These are phyloP conservation scores for Capronia epimyces DNA, from an alignment of 2,329 filamentous ascomycete genomes.

Conservation along the genomic window DNA sequence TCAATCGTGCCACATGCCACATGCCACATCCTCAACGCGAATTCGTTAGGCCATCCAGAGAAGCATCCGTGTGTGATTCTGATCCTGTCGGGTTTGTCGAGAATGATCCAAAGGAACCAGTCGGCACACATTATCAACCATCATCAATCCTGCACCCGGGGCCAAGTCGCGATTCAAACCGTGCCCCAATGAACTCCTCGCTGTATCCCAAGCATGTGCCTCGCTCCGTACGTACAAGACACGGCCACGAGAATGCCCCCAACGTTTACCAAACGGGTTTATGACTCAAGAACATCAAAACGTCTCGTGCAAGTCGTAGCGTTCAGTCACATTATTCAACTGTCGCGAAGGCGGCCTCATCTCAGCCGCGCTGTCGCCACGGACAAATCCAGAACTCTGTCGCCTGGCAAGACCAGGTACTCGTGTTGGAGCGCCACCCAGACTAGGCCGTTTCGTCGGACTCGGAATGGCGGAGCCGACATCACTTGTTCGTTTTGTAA, in stretches of 20 bases:
- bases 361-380: slow-evolving; percentile 3
- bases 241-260: no score
- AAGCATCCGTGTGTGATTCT: not conserved
- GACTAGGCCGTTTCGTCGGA: slow-evolving; percentile 24
- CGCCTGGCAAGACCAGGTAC: slow-evolving; percentile 12
- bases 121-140: not conserved
- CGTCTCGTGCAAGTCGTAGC: slow-evolving; percentile 26
- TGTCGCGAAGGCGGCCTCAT: slow-evolving; percentile 22
- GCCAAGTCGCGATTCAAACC: not conserved
- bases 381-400: slow-evolving; percentile 17
- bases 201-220: not conserved
- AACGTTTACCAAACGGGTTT: no score
- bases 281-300: slow-evolving; percentile 17
- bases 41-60: not conserved
- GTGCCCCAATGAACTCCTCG: not conserved
- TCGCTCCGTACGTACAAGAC: not conserved
- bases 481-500: slow-evolving; percentile 40
- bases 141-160: not conserved
- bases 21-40: not conserved
- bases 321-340: slow-evolving; percentile 23
- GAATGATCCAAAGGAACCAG: not conserved
- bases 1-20: not conserved
- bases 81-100: not conserved
- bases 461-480: slow-evolving; percentile 33
- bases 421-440: slow-evolving; percentile 13